These are phyloP conservation scores for Rhizopus stolonifer DNA, from an alignment of 371 early-diverging fungal species.

Conservation along the genomic window DNA sequence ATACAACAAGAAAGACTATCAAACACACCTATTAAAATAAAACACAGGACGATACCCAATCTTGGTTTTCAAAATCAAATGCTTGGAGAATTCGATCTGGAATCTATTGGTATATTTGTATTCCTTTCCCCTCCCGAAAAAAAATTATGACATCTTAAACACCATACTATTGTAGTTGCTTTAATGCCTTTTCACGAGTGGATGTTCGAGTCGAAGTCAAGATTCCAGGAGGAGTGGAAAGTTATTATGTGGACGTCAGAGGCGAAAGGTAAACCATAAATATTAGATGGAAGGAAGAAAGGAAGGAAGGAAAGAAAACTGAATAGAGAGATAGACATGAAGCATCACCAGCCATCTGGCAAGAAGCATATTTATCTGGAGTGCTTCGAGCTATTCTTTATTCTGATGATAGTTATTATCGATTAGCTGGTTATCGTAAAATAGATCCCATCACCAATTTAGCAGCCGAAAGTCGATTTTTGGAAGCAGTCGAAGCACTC, in stretches of 20 bases:
- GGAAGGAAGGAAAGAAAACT: too few relatives aligned
- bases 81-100: conserved; percentile 74
- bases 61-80: conserved; percentile 69
- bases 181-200: conserved; percentile 93
- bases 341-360: conserved; percentile 85
- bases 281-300: too few relatives aligned
- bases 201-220: conserved; percentile 97
- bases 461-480: conserved; percentile 73
- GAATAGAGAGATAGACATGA: conserved; percentile 64
- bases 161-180: conserved; percentile 61
- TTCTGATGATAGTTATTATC: conserved; percentile 72
- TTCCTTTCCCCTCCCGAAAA: background rate
- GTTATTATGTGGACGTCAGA: conserved; percentile 81
- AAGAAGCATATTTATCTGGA: conserved; percentile 85
- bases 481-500: conserved; percentile 78
- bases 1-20: too few relatives aligned
- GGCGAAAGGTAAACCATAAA: conserved; percentile 59
- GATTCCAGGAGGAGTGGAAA: conserved; percentile 96
- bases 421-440: conserved; percentile 80
- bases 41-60: conserved; percentile 63
- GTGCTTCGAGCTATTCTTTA: conserved; percentile 88
- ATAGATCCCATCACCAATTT: conserved; percentile 79
- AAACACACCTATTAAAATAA: too few relatives aligned
- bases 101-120: conserved; percentile 62
- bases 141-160: background rate